These are phyloP conservation scores for Amyloporia xantha DNA, from an alignment of 768 basidiomycete species.

Conservation along the genomic window DNA sequence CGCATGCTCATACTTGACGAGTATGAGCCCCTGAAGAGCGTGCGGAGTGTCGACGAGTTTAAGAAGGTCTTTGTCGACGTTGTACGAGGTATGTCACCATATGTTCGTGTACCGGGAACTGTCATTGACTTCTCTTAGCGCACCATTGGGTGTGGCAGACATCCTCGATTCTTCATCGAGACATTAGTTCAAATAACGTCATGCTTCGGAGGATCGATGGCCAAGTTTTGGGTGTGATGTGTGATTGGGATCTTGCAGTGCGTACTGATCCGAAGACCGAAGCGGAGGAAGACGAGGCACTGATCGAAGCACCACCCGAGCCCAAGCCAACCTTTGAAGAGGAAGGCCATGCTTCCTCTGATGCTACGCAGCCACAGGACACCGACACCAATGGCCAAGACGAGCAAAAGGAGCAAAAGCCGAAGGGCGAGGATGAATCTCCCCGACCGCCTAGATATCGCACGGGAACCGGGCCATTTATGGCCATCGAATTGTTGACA, in stretches of 20 bases:
- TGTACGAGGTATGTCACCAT: constrained; percentile 1
- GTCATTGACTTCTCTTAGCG: not conserved
- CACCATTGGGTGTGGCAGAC: constrained; percentile 6
- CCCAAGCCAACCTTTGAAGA: too few relatives aligned
- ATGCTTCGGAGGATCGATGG: not conserved
- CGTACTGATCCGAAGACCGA: not conserved
- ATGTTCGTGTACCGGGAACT: not conserved
- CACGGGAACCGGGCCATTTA: constrained; percentile 3
- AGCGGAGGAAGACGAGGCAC: not conserved
- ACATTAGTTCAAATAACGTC: constrained; percentile 6
- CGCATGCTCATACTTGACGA: not conserved
- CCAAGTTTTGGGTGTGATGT: constrained; percentile 1
- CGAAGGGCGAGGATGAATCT: not conserved
- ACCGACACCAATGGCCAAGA: not conserved
- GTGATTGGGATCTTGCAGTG: constrained; percentile 5
- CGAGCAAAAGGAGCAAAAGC: not conserved
- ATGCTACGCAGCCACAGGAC: not conserved
- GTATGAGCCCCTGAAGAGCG: not conserved
- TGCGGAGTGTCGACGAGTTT: constrained; percentile 2
- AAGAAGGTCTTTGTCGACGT: constrained; percentile 2
- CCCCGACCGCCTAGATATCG: not conserved
- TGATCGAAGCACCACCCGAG: not conserved
- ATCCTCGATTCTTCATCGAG: constrained; percentile 1
- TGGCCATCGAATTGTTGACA: constrained; percentile 2
- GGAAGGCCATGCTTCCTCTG: not conserved